phyloP scores from a whole-genome alignment of 106 monocot species.

The Phalaenopsis aphrodite region DNA sequence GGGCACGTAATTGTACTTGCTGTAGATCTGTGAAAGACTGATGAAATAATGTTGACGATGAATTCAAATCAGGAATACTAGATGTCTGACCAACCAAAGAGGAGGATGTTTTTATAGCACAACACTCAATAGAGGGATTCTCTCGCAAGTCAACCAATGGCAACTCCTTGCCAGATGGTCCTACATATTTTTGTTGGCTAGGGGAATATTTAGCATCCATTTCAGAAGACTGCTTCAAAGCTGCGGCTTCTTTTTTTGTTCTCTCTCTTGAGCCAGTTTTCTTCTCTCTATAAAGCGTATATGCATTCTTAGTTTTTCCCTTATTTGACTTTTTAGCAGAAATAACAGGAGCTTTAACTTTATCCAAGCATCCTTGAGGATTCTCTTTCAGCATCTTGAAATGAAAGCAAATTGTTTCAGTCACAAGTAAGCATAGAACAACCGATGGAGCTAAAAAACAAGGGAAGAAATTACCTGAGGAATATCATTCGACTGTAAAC shows the following conservation, averaged over 20 bases:
- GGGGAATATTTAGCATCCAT: constrained; percentile 17
- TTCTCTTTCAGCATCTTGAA: constrained; percentile 17
- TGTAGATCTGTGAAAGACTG: constrained; percentile 88
- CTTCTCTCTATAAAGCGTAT: constrained; percentile 11
- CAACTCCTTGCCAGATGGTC: constrained; percentile 15
- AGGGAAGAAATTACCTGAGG: constrained; percentile 31
- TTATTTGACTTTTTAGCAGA: constrained; percentile 12
- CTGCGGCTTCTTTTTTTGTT: too few species aligned
- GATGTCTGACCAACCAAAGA: constrained; percentile 30
- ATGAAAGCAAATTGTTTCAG: not conserved
- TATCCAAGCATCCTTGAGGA: constrained; percentile 11
- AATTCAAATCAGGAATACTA: constrained; percentile 47
- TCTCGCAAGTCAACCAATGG: constrained; percentile 19
- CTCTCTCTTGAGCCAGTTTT: constrained; percentile 4
- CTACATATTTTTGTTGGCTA: constrained; percentile 4
- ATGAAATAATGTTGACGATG: constrained; percentile 27
- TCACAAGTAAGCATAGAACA: not conserved
- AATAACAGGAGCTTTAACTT: not conserved
- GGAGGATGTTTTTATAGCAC: constrained; percentile 16
- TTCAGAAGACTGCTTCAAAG: not conserved
- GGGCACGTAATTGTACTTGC: constrained; percentile 89
- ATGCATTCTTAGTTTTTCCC: constrained; percentile 14
- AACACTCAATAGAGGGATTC: constrained; percentile 17
- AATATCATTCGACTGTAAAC: constrained; percentile 20
- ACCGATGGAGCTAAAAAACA: constrained; percentile 11